Percentiles rank a stretch among this genome's conserved stretches.
Evolutionary conservation across 495 filamentous ascomycete species (phyloP).

Genomic region (Neurospora cerealis): DNA sequence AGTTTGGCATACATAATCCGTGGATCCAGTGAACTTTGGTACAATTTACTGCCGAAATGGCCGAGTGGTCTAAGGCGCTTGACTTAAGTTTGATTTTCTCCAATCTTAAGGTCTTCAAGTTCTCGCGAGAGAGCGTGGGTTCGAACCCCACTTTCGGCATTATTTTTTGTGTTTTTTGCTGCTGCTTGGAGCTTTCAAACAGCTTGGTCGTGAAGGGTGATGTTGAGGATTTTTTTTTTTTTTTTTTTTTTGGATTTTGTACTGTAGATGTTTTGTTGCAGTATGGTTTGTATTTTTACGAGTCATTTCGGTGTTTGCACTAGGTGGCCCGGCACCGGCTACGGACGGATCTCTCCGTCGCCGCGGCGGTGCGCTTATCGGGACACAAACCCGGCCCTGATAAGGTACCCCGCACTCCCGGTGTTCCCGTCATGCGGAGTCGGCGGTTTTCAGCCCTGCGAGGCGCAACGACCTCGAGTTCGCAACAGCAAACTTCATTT

Average conservation of each 20-base stretch:
- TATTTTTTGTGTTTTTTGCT: not conserved
- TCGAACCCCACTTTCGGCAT: not conserved
- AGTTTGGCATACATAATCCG: not conserved
- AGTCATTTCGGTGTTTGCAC: not conserved
- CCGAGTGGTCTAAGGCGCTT: not conserved
- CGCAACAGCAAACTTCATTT: not conserved
- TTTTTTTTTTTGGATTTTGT: too few species aligned
- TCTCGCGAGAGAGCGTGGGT: not conserved
- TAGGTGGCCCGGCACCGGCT: not conserved
- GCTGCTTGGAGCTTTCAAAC: not conserved
- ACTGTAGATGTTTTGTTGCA: not conserved
- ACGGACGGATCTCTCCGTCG: not conserved
- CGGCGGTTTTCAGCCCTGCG: not conserved
- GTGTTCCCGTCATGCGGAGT: not conserved
- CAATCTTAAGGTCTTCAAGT: not conserved
- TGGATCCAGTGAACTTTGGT: rapidly evolving
- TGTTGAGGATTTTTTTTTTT: not conserved
- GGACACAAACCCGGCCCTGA: not conserved
- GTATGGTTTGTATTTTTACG: not conserved
- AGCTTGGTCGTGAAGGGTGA: too few species aligned
- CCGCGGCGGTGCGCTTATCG: not conserved
- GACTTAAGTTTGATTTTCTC: not conserved
- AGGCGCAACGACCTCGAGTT: not conserved
- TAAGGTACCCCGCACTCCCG: not conserved
- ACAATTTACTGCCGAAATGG: not conserved